Evolutionary conservation across 345 rosid species (phyloP), one percentile per base, ranked within the genome.

Genomic region (Acer campestre): DNA sequence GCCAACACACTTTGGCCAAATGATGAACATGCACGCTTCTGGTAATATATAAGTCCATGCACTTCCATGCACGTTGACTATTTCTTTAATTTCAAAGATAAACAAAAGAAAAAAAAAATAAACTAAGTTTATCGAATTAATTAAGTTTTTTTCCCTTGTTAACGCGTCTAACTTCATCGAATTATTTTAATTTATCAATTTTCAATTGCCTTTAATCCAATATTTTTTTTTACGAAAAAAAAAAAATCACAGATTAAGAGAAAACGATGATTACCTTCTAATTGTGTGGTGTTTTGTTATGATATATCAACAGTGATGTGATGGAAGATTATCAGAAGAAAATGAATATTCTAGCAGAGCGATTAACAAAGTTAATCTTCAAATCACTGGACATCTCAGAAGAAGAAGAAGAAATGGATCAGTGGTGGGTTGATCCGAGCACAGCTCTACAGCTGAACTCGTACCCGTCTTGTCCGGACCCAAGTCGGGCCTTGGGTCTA

Each of bases 381-480:
- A 67, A 76, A 17, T 90, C 88, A 61, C 70, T 87, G 31, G 79
- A 71, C 79, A 73, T 87, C 38, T 69, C 77, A 20, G 84, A 86
- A 61, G 87, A 83, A 61, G 86, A 84, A 53, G 48, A 68, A 48
- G 77, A 76, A 53, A 53, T 53, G 58, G 2, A 35, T 35, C 38
- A 59, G 25, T 22, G 11, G 75, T 83, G 89, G 83, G 66, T 53
- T 40, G 74, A 53, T 62, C 31, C 81, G 2, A 80, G 73, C 70
- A 51, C 85, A 0, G 87, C 89, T 9, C 75, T 93, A 22, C 98
- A 95, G 77, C 91, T 95, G 48, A 95, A 95, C 84, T 90, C 90
- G 10, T 95, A 93, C 80, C 98, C 98, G 12, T 74, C 79, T 18
- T 95, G 98, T 77, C 98, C 97, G 1, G 80, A 93, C 53, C 98